Base-by-base conservation (phyloP, 331 rosid species). In the Cydonia oblonga region DNA sequence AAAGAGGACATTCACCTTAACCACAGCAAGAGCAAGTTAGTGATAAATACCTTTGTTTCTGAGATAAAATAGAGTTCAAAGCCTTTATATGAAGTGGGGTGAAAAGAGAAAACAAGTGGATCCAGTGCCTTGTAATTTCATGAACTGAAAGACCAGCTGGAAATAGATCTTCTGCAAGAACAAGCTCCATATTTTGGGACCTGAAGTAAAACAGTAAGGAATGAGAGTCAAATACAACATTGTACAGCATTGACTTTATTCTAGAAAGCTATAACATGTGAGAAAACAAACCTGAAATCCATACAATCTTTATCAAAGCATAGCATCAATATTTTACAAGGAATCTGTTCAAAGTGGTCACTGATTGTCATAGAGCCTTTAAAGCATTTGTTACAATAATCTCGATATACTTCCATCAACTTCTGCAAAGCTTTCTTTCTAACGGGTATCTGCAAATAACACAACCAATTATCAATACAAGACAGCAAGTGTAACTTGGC, bases 71-170 rank as follows among this genome's bases (percentile, higher is more conserved):
- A 62, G 81, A 38, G 71, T 85, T 74, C 44, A 91, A 73, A 58
- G 96, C 91, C 90, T 80, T 89, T 70, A 74, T 51, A 30, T 95
- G 98, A 79, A 67, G 84, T 62, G 85, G 75, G 64, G 78, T 84
- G 71, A 91, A 91, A 79, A 86, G 86, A 33, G 96, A 89, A 85
- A 89, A 89, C 68, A 89, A 69, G 71, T 89, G 92, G 56, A 91
- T 87, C 98, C 98, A 95, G 80, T 95, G 98, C 76, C 73, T 82
- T 70, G 97, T 88, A 79, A 89, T 88, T 85, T 91, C 96, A 78
- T 74, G 85, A 44, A 79, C 69, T 23, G 90, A 81, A 76, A 89
- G 96, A 70, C 53, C 75, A 53, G 76, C 63, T 0, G 92, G 96
- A 76, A 91, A 95, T 66, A 95, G 81, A 79, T 86, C 89, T 77